phyloP scores from a whole-genome alignment of 495 filamentous ascomycete genomes.

The Podospora fimiseda region DNA sequence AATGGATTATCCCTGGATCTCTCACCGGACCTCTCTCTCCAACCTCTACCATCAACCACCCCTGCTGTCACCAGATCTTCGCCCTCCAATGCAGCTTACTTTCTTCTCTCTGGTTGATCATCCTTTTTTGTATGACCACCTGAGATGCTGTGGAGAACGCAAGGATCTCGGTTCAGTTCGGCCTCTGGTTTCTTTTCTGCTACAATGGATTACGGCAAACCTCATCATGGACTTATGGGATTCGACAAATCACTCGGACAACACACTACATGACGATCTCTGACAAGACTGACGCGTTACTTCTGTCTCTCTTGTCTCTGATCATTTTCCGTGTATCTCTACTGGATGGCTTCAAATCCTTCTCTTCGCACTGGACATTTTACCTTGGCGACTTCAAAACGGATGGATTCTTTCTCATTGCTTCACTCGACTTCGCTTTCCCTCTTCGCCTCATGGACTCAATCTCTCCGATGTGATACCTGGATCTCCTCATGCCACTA shows the following conservation, averaged over 20 bases:
- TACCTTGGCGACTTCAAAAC: background rate
- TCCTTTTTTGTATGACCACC: background rate
- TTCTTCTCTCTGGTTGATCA: background rate
- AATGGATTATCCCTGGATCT: background rate
- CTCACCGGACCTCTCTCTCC: constrained; percentile 2
- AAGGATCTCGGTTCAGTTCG: background rate
- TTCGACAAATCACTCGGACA: background rate
- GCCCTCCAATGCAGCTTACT: background rate
- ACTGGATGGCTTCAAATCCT: too few species aligned
- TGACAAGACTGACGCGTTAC: background rate
- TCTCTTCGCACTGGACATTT: too few species aligned
- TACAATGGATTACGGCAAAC: background rate
- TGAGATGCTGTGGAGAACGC: background rate
- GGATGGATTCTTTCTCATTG: background rate
- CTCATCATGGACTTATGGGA: background rate
- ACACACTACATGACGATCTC: too few species aligned
- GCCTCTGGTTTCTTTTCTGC: background rate
- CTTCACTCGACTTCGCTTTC: constrained; percentile 21
- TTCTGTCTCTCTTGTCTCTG: background rate
- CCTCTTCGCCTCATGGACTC: constrained; percentile 16
- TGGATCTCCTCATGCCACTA: background rate
- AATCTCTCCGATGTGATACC: background rate
- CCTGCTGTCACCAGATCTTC: background rate
- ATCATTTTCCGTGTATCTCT: background rate
- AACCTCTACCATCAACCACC: too few species aligned